phyloP scores from a whole-genome alignment of 2,329 filamentous ascomycete species.

The Claviceps paspali region DNA sequence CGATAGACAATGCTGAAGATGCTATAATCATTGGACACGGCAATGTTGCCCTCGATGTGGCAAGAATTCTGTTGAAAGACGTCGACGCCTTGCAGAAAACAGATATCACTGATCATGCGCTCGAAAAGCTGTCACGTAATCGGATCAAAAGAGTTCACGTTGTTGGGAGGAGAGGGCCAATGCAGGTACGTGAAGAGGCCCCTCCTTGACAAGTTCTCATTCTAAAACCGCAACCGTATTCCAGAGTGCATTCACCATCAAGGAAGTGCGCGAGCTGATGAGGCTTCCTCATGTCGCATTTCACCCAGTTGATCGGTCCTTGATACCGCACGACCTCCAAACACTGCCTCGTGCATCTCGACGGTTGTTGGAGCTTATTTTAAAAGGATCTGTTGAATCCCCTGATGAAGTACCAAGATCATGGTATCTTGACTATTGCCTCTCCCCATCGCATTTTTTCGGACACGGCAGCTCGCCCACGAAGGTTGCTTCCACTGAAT shows the following conservation, averaged over 20 bases:
- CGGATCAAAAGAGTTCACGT: constrained; percentile 66
- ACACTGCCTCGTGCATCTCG: constrained; percentile 60
- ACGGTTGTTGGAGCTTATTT: constrained; percentile 65
- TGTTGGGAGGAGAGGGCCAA: constrained; percentile 76
- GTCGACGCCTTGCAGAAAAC: constrained; percentile 61
- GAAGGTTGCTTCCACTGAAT: constrained; percentile 49
- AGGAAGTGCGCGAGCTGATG: constrained; percentile 80
- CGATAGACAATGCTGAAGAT: constrained; percentile 60
- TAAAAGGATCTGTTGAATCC: constrained; percentile 51
- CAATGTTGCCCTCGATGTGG: constrained; percentile 90
- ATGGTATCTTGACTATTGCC: constrained; percentile 76
- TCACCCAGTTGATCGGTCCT: constrained; percentile 45
- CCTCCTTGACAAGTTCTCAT: neutral
- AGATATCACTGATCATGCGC: constrained; percentile 75
- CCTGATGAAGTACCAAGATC: constrained; percentile 39
- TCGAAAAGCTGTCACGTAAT: constrained; percentile 58
- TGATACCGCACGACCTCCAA: constrained; percentile 53
- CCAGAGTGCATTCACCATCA: constrained; percentile 85
- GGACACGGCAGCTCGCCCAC: constrained; percentile 28
- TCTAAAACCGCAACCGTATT: neutral
- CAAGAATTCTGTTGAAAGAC: constrained; percentile 67
- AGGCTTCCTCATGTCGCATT: constrained; percentile 60
- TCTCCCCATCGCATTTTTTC: constrained; percentile 59
- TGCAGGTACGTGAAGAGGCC: constrained; percentile 47
- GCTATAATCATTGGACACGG: constrained; percentile 87